These are phyloP conservation scores for Lathyrus oleraceus DNA, from an alignment of 306 rosid species.

Conservation along the genomic window DNA sequence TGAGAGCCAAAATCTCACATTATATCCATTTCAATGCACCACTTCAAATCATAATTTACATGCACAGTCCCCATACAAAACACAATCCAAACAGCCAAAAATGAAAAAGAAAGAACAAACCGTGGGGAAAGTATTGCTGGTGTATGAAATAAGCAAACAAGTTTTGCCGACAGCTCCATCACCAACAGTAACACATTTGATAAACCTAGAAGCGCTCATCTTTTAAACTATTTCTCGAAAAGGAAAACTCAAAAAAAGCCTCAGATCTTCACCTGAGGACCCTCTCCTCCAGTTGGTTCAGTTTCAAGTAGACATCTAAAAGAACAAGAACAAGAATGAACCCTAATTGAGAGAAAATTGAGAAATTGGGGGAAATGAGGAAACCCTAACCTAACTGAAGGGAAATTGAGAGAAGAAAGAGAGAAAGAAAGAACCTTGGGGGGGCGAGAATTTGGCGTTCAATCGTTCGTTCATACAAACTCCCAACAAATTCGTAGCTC, in stretches of 20 bases:
- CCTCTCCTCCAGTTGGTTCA: slow-evolving; percentile 38
- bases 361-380: slow-evolving; percentile 28
- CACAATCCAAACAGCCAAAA: neutral
- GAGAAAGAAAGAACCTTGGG: slow-evolving; percentile 36
- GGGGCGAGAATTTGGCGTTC: slow-evolving; percentile 83
- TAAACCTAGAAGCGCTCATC: slow-evolving; percentile 99
- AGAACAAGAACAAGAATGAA: too few relatives aligned
- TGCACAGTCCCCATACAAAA: neutral
- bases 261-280: slow-evolving; percentile 99
- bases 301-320: slow-evolving; percentile 66
- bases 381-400: slow-evolving; percentile 39
- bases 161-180: slow-evolving; percentile 99
- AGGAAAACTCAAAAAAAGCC: slow-evolving; percentile 44
- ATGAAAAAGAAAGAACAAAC: slow-evolving; percentile 39
- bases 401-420: slow-evolving; percentile 36
- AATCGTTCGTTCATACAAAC: slow-evolving; percentile 60
- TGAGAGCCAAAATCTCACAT: slow-evolving; percentile 1
- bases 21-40: neutral
- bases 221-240: slow-evolving; percentile 3
- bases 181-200: slow-evolving; percentile 96
- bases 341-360: slow-evolving; percentile 55
- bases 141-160: slow-evolving; percentile 94
- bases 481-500: slow-evolving; percentile 36
- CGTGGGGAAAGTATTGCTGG: slow-evolving; percentile 99
- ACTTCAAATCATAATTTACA: neutral